Evolutionary conservation across 257 asterid genomes (phyloP).

Genomic region (Echites panduratus): DNA sequence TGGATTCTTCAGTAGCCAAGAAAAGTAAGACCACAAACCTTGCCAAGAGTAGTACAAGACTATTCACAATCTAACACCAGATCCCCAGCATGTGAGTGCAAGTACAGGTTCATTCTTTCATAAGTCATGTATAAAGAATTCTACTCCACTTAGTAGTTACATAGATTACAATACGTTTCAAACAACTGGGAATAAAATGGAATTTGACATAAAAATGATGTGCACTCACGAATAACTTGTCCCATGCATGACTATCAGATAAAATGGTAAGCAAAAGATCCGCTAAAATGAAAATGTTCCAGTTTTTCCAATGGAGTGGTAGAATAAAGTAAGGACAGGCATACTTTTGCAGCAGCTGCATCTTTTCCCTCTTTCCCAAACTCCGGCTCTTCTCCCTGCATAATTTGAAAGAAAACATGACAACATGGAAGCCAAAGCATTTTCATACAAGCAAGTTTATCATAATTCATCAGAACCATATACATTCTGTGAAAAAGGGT

Average conservation of each 20-base stretch:
- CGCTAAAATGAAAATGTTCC: no score
- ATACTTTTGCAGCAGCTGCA: slow-evolving; percentile 61
- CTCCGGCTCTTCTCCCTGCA: slow-evolving; percentile 89
- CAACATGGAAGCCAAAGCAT: slow-evolving; percentile 21
- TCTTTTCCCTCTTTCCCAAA: slow-evolving; percentile 47
- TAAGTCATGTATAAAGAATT: background rate
- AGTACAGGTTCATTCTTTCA: background rate
- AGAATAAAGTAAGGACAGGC: slow-evolving; percentile 11
- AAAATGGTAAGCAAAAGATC: background rate
- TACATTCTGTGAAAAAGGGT: background rate
- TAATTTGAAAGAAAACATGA: slow-evolving; percentile 21
- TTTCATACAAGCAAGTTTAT: slow-evolving; percentile 9
- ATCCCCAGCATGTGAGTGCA: background rate
- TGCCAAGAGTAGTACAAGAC: background rate
- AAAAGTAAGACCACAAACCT: slow-evolving; percentile 2
- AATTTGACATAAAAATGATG: background rate
- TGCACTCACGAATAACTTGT: background rate
- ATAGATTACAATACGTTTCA: background rate
- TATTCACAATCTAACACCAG: background rate
- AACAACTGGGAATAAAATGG: background rate
- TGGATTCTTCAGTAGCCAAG: background rate
- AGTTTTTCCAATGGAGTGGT: background rate
- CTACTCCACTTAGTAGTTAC: background rate
- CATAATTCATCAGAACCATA: slow-evolving; percentile 2
- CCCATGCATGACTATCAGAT: background rate